These are phyloP conservation scores for Fagopyrum homotropicum DNA, from an alignment of 148 eudicot genomes.

Conservation along the genomic window DNA sequence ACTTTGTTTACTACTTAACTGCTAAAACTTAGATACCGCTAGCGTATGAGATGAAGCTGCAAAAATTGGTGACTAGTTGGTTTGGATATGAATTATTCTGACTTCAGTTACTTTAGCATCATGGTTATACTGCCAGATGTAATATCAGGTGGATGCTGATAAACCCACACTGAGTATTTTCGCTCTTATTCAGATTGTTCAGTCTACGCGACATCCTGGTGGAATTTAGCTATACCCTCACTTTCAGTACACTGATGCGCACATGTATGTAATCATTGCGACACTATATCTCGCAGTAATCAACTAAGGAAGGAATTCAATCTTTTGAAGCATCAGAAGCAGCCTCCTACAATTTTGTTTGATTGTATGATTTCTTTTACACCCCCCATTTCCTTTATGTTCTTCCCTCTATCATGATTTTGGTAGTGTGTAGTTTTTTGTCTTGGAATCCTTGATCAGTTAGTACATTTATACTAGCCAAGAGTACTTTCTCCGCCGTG, in stretches of 20 bases:
- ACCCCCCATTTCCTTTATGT: not conserved
- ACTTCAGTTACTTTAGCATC: not conserved
- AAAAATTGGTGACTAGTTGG: not conserved
- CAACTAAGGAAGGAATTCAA: not conserved
- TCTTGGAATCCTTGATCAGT: constrained; percentile 6
- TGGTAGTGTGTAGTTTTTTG: not conserved
- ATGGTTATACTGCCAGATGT: not conserved
- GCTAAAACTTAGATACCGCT: not conserved
- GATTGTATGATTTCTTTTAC: constrained; percentile 3
- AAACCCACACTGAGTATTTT: not conserved
- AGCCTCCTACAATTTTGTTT: constrained; percentile 4
- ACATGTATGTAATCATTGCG: not conserved
- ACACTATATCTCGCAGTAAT: not conserved
- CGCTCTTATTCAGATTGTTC: not conserved
- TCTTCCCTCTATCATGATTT: not conserved
- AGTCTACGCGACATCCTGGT: not conserved
- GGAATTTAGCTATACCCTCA: not conserved
- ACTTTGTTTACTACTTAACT: not conserved
- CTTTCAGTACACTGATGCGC: not conserved
- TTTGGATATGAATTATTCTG: not conserved
- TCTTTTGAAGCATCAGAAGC: not conserved
- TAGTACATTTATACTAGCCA: not conserved
- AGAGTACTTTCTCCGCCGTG: not conserved
- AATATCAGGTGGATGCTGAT: not conserved
- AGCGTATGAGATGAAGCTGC: not conserved